phyloP scores from a whole-genome alignment of 768 basidiomycete species.

The Leccinum variicolor region DNA sequence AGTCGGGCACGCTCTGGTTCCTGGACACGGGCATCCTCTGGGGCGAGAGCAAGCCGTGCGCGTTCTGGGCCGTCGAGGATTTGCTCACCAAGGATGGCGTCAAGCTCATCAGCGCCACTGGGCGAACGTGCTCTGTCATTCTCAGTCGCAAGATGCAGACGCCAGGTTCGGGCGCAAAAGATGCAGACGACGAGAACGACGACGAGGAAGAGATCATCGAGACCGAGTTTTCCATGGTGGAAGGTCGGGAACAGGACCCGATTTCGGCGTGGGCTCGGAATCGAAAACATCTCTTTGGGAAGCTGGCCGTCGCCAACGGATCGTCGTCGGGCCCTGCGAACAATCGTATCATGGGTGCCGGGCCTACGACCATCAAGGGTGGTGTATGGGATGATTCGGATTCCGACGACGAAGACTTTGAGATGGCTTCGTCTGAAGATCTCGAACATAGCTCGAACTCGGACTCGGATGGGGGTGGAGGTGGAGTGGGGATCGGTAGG shows the following conservation, averaged over 20 bases:
- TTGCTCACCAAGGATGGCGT: constrained; percentile 52
- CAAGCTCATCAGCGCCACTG: constrained; percentile 57
- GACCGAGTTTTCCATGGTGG: constrained; percentile 69
- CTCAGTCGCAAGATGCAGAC: constrained; percentile 37
- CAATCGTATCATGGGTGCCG: not conserved
- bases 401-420: constrained; percentile 35
- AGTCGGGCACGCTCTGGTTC: constrained; percentile 72
- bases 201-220: constrained; percentile 44
- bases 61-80: constrained; percentile 67
- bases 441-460: constrained; percentile 41
- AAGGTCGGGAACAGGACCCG: constrained; percentile 62
- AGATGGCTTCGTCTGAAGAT: constrained; percentile 36
- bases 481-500: constrained; percentile 20
- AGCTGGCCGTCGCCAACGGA: not conserved
- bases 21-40: constrained; percentile 63
- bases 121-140: constrained; percentile 63
- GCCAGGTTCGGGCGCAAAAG: not conserved
- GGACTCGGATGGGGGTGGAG: constrained; percentile 31
- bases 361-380: constrained; percentile 18
- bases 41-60: constrained; percentile 74
- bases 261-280: constrained; percentile 64
- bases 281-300: constrained; percentile 56
- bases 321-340: not conserved
- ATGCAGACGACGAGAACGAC: constrained; percentile 17
- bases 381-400: constrained; percentile 34